A percentile compares a stretch with the other conserved stretches of the same genome.
Evolutionary conservation across 1,284 basidiomycete species (phyloP).

Genomic region (Trametes pubescens): DNA sequence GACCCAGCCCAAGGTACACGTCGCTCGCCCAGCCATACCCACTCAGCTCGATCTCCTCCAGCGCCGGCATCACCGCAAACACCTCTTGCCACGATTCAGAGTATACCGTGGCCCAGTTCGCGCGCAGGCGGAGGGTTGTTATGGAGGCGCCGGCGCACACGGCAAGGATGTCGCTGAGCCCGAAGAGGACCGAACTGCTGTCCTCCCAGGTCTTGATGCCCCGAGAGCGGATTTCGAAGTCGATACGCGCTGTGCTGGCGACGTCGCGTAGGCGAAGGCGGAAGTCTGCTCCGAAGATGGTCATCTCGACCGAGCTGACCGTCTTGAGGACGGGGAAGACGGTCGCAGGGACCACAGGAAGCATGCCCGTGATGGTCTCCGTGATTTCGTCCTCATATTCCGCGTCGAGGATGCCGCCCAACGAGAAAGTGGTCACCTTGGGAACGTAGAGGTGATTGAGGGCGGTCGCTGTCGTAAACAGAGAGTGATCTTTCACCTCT

Average conservation of each 20-base stretch:
- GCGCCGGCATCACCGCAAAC: not conserved
- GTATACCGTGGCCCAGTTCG: not conserved
- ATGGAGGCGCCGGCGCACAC: not conserved
- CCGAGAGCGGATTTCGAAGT: not conserved
- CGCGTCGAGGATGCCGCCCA: not conserved
- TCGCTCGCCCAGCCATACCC: not conserved
- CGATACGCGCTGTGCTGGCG: not conserved
- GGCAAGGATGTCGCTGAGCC: not conserved
- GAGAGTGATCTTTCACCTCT: not conserved
- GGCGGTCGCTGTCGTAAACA: not conserved
- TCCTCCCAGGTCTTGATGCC: not conserved
- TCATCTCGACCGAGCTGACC: not conserved
- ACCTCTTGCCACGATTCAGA: not conserved
- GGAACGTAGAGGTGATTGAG: not conserved
- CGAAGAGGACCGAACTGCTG: not conserved
- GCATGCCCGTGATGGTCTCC: not conserved
- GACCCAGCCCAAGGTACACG: not conserved
- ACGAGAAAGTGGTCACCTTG: not conserved
- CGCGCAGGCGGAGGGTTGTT: not conserved
- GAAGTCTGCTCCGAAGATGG: not conserved
- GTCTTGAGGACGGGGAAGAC: not conserved
- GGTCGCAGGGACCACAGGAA: not conserved
- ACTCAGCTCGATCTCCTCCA: not conserved
- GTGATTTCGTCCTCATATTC: not conserved
- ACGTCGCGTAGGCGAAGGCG: not conserved